Base-by-base conservation (phyloP, 2,329 filamentous ascomycete species). In the Spiromastix sp. region DNA sequence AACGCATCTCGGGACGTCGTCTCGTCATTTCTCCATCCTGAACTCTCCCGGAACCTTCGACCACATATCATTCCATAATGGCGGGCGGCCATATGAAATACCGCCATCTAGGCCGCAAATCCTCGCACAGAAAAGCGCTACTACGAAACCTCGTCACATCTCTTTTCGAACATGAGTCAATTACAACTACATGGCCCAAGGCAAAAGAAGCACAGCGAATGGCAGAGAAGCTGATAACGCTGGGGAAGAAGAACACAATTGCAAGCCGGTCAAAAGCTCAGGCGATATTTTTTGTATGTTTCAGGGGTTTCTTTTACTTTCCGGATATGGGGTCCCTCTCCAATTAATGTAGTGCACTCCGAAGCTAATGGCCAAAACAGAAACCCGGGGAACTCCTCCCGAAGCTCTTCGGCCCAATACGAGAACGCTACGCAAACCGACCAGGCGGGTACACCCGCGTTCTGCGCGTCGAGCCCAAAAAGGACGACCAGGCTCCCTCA, bases 101-200 rank as follows among this genome's bases (percentile, higher is more conserved):
- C 67, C 81, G 91, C 49, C 84, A 93, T 62, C 70, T 98, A 42
- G 79, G 79, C 63, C 86, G 91, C 49, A 72, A 77, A 48, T 94
- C 86, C 34, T 70, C 89, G 37, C 91, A 95, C 59, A 77, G 91
- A 57, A 77, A 89, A 67, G 89, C 91, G 35, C 77, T 98, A 49
- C 79, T 98, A 48, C 85, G 91, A 54, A 95, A 96, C 64, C 72
- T 98, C 42, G 87, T 96, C 58, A 94, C 89, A 48, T 91, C 89
- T 36, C 81, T 98, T 47, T 82, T 98, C 65, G 74, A 84, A 61
- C 78, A 93, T 62, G 91, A 98, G 68, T 79, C 85, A 44, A 93
- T 98, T 66, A 79, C 81, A 45, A 98, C 91, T 33, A 94, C 91
- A 64, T 95, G 83, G 72, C 79, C 81, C 58, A 96, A 96, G 66